Conservation (phyloP, 202 grass and related monocot species). For the Musa balbisiana region DNA sequence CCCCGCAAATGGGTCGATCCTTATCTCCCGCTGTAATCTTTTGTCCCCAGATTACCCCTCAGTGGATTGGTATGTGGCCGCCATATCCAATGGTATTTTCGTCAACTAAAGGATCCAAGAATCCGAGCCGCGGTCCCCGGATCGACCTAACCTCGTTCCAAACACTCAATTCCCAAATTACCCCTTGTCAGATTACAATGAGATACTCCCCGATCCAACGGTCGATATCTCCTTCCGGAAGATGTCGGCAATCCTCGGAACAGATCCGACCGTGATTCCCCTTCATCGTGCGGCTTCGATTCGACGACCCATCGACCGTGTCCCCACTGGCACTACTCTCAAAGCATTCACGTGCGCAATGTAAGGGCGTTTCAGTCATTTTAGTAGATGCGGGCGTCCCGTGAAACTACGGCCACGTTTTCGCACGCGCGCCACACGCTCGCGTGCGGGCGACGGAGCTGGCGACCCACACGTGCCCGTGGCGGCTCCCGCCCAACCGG, state of each 20-base stretch:
- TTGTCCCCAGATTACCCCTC: neutral
- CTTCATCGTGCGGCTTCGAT: neutral
- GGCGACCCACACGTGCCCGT: neutral
- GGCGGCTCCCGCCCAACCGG: neutral
- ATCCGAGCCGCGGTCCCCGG: too few relatives aligned
- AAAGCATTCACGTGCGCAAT: neutral
- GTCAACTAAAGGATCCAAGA: too few relatives aligned
- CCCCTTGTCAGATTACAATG: too few relatives aligned
- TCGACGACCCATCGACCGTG: neutral
- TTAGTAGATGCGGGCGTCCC: neutral
- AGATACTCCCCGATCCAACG: neutral
- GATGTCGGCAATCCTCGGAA: neutral
- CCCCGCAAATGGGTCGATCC: neutral
- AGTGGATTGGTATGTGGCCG: neutral
- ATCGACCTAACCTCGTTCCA: too few relatives aligned
- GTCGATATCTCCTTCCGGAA: neutral
- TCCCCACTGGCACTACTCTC: neutral
- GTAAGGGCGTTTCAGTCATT: neutral
- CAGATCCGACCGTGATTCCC: neutral
- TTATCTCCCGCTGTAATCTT: neutral
- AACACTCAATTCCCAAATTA: too few relatives aligned
- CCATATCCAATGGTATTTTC: too few relatives aligned
- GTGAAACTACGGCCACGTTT: neutral
- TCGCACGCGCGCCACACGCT: neutral
- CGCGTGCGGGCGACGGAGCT: neutral